Base-by-base conservation (phyloP, 345 rosid genomes). In the Combretum micranthum region DNA sequence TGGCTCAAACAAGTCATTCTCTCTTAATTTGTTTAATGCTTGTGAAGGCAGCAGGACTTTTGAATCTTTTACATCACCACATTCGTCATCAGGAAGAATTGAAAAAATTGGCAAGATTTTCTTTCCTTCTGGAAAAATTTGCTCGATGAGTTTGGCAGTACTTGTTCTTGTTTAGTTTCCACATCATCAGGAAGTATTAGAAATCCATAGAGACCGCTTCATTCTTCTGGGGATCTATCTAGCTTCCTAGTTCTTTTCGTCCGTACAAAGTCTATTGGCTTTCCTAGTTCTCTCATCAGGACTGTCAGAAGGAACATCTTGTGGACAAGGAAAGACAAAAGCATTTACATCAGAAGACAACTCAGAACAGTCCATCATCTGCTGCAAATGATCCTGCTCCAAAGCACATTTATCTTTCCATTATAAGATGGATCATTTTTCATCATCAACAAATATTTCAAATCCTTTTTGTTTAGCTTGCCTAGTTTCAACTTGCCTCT, bases 261-360 rank as follows among this genome's bases (percentile, higher is more conserved):
- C 77, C 93, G 82, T 23, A 78, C 86, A 78, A 86, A 88, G 54
- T 92, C 91, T 50, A 92, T 88, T 20, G 99, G 99, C 77, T 84
- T 77, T 17, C 99, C 99, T 63, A 60, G 60, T 67, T 45, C 46
- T 53, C 52, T 77, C 81, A 59, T 71, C 77, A n/a, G 78, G 76
- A 63, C 67, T 70, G 72, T 75, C 88, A 22, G 90, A 67, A 53
- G 87, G 64, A 64, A 55, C 57, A 65, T 88, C 92, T 60, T 75
- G 74, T 13, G 95, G 98, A 59, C 48, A 52, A 18, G 75, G 79
- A 67, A 88, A 86, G 18, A 78, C 83, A 54, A 86, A 86, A 44
- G 69, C 76, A 59, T 78, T 73, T 57, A 22, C 37, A 60, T 44
- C 53, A 12, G 55, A 22, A 23, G 78, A 56, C 23, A 67, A 59